Conservation (phyloP, 495 filamentous ascomycete genomes). For the Neurospora sp. region DNA sequence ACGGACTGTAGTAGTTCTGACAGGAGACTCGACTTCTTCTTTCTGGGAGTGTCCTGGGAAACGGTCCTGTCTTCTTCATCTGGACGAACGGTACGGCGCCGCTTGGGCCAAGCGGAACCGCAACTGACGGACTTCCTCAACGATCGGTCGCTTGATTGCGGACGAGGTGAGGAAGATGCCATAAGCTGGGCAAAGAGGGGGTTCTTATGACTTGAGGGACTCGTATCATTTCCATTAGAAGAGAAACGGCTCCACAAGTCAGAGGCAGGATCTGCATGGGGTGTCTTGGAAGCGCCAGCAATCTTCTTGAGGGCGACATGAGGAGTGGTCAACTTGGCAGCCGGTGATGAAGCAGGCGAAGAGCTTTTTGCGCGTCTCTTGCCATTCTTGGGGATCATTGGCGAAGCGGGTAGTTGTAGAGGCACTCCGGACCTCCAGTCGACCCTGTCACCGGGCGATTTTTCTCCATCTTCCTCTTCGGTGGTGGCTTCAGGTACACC, state of each 20-base stretch:
- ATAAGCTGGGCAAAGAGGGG: constrained; percentile 52
- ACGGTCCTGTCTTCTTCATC: constrained; percentile 4
- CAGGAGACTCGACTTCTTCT: constrained; percentile 42
- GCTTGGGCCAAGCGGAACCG: constrained; percentile 57
- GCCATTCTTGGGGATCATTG: constrained; percentile 36
- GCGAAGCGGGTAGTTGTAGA: constrained; percentile 26
- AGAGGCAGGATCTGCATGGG: constrained; percentile 68
- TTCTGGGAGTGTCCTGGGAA: constrained; percentile 10
- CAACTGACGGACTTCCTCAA: constrained; percentile 64
- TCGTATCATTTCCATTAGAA: constrained; percentile 20
- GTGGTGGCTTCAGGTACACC: constrained; percentile 47
- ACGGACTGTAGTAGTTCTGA: constrained; percentile 34
- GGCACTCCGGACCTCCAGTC: constrained; percentile 17
- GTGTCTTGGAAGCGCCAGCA: constrained; percentile 54
- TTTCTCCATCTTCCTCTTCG: constrained; percentile 24
- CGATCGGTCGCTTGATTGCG: constrained; percentile 39
- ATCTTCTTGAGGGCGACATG: constrained; percentile 38
- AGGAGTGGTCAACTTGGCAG: constrained; percentile 17
- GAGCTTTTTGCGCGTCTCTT: constrained; percentile 73
- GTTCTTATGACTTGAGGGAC: constrained; percentile 29
- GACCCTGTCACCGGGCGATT: constrained; percentile 36
- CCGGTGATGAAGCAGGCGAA: constrained; percentile 65
- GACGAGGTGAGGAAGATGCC: constrained; percentile 59
- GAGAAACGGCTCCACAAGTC: constrained; percentile 84
- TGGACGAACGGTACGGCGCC: constrained; percentile 34